Percentiles rank a stretch among this genome's conserved stretches.
Evolutionary conservation across 2,329 filamentous ascomycete species (phyloP).

Genomic region (Escovopsis sp.): DNA sequence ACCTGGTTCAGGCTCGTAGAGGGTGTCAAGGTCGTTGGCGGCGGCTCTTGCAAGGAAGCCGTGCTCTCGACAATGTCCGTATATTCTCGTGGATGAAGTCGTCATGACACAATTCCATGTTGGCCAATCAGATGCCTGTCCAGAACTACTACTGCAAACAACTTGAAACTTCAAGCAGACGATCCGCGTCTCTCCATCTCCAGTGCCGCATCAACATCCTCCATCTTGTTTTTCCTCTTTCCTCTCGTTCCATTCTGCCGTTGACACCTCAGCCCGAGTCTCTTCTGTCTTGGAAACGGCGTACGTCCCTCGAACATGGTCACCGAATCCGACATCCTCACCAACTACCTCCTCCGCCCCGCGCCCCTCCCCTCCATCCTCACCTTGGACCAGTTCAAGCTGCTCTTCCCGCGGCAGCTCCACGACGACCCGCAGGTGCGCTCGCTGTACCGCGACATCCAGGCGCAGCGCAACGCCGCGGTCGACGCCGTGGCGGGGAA

Average conservation of each 20-base stretch:
- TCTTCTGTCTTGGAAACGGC: no score
- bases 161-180: no score
- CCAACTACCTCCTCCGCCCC: constrained; percentile 63
- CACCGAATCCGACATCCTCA: constrained; percentile 59
- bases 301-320: constrained; percentile 16
- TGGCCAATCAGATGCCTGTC: no score
- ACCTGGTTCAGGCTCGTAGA: no score
- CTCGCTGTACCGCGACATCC: constrained; percentile 63
- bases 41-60: no score
- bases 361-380: constrained; percentile 59
- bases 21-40: no score
- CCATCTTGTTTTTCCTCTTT: background rate
- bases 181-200: no score
- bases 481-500: constrained; percentile 52
- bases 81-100: no score
- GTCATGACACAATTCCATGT: no score
- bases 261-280: no score
- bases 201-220: background rate
- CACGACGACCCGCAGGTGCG: constrained; percentile 48
- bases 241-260: no score
- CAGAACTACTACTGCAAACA: background rate
- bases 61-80: no score
- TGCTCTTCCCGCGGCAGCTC: constrained; percentile 55
- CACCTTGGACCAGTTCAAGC: constrained; percentile 58
- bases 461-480: constrained; percentile 53